These are phyloP conservation scores for Kalanchoe fedtschenkoi DNA, from an alignment of 164 flowering plant genomes.

Conservation along the genomic window DNA sequence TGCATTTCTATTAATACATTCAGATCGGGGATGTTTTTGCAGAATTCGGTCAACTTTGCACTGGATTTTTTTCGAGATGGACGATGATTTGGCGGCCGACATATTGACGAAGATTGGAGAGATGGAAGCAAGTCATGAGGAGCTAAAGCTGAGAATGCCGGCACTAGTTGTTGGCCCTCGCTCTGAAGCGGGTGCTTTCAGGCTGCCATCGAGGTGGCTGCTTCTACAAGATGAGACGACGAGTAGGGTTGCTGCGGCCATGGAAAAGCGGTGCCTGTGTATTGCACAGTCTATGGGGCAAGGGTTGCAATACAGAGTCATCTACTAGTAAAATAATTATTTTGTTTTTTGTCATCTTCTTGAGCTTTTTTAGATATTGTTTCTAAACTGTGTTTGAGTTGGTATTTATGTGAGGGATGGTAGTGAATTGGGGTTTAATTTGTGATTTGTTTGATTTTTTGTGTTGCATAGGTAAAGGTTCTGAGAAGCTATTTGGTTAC, in stretches of 20 bases:
- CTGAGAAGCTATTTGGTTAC: slow-evolving; percentile 77
- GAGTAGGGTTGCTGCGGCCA: slow-evolving; percentile 18
- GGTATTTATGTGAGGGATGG: background rate
- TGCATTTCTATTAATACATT: no score
- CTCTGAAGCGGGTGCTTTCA: slow-evolving; percentile 11
- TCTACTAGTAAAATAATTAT: slow-evolving; percentile 56
- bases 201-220: slow-evolving; percentile 64
- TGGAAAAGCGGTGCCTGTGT: slow-evolving; percentile 59
- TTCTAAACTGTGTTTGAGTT: slow-evolving; percentile 3
- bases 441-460: slow-evolving; percentile 7
- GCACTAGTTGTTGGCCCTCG: slow-evolving; percentile 14
- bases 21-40: background rate
- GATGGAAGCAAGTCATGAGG: slow-evolving; percentile 67
- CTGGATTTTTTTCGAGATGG: background rate
- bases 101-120: slow-evolving; percentile 75
- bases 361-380: background rate
- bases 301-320: slow-evolving; percentile 41
- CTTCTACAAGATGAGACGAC: slow-evolving; percentile 48
- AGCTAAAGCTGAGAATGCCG: slow-evolving; percentile 63
- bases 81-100: slow-evolving; percentile 33
- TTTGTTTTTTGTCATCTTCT: background rate
- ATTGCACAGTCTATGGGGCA: slow-evolving; percentile 94
- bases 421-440: background rate
- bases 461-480: slow-evolving; percentile 58
- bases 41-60: background rate